These are phyloP conservation scores for Orbilia quercus DNA, from an alignment of 2,329 filamentous ascomycete genomes.

Conservation along the genomic window DNA sequence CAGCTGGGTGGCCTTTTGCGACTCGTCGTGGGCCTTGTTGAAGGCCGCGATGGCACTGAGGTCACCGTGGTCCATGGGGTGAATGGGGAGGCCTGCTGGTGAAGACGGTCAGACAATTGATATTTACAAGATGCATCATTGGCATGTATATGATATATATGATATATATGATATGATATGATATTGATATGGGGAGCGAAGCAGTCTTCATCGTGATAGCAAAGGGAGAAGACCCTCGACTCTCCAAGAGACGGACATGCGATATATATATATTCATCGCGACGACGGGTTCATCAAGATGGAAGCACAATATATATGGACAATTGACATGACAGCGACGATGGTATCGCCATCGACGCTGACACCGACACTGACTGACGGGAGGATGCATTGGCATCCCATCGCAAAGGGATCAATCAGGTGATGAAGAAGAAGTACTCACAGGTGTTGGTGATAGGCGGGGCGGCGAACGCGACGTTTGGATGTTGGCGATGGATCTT, in stretches of 20 bases:
- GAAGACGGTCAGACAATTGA: conserved; percentile 21
- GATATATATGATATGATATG: too few species aligned
- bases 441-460: conserved; percentile 52
- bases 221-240: conserved; percentile 12
- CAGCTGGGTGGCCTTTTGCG: conserved; percentile 25
- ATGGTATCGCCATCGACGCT: background rate
- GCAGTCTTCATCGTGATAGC: conserved; percentile 30
- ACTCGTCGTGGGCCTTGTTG: conserved; percentile 52
- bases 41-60: conserved; percentile 53
- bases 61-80: conserved; percentile 47
- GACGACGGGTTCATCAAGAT: conserved; percentile 22
- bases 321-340: too few species aligned
- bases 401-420: background rate
- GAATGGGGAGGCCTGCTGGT: conserved; percentile 22
- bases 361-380: conserved; percentile 5
- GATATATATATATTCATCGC: conserved; percentile 14
- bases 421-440: conserved; percentile 40
- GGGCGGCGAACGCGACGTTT: conserved; percentile 26
- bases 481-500: conserved; percentile 55
- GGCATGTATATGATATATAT: too few species aligned
- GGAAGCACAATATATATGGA: conserved; percentile 11
- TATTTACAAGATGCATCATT: background rate
- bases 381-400: conserved; percentile 27
- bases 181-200: background rate
- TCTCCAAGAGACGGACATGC: background rate